A percentile compares a stretch with the other conserved stretches of the same genome.
phyloP scores from a whole-genome alignment of 441 rosid species.

The Populus tomentosa region DNA sequence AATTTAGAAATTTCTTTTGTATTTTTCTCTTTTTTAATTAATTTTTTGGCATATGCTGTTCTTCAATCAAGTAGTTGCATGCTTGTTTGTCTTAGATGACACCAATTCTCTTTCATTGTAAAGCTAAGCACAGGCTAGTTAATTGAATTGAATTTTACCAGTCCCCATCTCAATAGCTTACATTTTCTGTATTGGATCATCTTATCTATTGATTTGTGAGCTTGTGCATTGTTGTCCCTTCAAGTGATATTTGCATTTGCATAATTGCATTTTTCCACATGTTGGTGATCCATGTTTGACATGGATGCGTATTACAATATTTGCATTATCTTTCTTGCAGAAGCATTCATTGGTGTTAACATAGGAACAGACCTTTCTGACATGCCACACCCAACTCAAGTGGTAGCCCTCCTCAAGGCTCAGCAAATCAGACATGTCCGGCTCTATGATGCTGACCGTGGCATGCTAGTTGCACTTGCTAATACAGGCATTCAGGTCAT shows the following conservation, averaged over 20 bases:
- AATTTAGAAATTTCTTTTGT: too few relatives aligned
- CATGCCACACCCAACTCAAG: conserved; percentile 84
- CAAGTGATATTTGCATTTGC: neutral
- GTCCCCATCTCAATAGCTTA: too few relatives aligned
- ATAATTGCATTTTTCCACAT: neutral
- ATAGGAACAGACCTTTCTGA: conserved; percentile 72
- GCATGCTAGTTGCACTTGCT: conserved; percentile 74
- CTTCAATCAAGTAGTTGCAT: too few relatives aligned
- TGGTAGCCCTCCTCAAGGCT: conserved; percentile 68
- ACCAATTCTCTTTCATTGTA: neutral
- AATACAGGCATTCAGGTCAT: conserved; percentile 64
- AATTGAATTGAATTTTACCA: neutral
- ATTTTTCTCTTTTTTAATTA: neutral
- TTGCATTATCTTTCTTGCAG: conserved; percentile 31
- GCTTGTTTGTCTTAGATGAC: too few relatives aligned
- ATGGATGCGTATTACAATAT: neutral
- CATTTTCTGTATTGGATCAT: too few relatives aligned
- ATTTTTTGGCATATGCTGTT: too few relatives aligned
- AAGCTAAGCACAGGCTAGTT: neutral
- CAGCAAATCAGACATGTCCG: conserved; percentile 67
- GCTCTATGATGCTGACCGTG: conserved; percentile 64
- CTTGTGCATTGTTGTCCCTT: neutral
- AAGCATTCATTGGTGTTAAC: conserved; percentile 71
- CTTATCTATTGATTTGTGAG: neutral
- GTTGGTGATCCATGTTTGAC: neutral